phyloP scores from a whole-genome alignment of 2,329 filamentous ascomycete species.

The Spiromastix sp. region DNA sequence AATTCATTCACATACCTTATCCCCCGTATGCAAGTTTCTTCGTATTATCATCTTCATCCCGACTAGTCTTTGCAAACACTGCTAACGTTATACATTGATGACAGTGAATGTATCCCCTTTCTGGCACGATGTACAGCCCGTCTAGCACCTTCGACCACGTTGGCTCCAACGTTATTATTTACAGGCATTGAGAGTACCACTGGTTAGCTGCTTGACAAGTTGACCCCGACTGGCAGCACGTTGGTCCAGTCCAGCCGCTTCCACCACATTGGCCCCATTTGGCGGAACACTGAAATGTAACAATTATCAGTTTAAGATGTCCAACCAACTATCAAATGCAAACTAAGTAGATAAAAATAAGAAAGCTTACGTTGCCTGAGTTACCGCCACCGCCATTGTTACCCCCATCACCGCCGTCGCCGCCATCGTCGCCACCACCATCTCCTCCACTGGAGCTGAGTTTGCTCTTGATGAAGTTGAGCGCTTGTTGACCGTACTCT shows the following conservation, averaged over 20 bases:
- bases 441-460: conserved; percentile 4
- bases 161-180: neutral
- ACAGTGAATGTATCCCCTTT: too few species aligned
- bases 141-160: too few species aligned
- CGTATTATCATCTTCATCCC: too few species aligned
- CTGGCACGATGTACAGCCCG: too few species aligned
- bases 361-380: neutral
- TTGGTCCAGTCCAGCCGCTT: neutral
- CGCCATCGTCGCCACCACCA: neutral
- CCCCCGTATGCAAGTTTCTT: too few species aligned
- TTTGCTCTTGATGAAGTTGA: conserved; percentile 46
- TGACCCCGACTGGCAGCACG: neutral
- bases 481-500: conserved; percentile 50
- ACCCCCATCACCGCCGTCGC: neutral
- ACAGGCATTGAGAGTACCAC: neutral
- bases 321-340: neutral
- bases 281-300: neutral
- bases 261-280: neutral
- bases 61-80: too few species aligned
- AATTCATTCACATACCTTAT: too few species aligned
- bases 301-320: neutral
- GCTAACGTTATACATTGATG: too few species aligned
- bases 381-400: neutral
- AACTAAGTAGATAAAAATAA: neutral
- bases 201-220: neutral